Evolutionary conservation across 2,329 filamentous ascomycete genomes (phyloP).

Genomic region (Peltaster fructicola): DNA sequence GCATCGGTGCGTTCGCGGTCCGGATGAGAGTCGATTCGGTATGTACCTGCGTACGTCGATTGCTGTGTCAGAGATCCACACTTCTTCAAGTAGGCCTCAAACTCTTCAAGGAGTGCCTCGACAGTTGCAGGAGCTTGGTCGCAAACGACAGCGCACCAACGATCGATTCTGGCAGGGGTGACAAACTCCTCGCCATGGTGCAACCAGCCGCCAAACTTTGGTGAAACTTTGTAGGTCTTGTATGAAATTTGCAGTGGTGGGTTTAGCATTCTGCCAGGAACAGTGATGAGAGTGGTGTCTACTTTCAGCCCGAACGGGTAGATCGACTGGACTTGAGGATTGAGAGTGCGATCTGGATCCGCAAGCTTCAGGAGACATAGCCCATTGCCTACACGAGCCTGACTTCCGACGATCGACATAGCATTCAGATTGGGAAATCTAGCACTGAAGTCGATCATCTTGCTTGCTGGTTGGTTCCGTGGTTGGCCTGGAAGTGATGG

Average conservation of each 20-base stretch:
- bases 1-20: too few species aligned
- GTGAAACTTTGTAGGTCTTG: constrained; percentile 6
- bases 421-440: constrained; percentile 50
- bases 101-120: too few species aligned
- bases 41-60: too few species aligned
- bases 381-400: constrained; percentile 27
- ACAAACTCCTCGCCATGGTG: constrained; percentile 33
- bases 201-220: constrained; percentile 17
- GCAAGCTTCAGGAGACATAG: constrained; percentile 38
- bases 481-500: too few species aligned
- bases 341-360: constrained; percentile 2
- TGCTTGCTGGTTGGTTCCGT: constrained; percentile 42
- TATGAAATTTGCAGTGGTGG: constrained; percentile 49
- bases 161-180: constrained; percentile 30
- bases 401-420: constrained; percentile 35
- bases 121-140: too few species aligned
- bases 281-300: constrained; percentile 45
- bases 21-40: too few species aligned
- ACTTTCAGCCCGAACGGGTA: constrained; percentile 46
- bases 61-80: too few species aligned
- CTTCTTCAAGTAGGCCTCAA: too few species aligned
- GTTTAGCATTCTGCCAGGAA: constrained; percentile 50
- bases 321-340: constrained; percentile 8
- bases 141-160: too few species aligned
- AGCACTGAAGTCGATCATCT: constrained; percentile 59